Conservation (phyloP, 1,284 basidiomycete species). For the Trametes pubescens region DNA sequence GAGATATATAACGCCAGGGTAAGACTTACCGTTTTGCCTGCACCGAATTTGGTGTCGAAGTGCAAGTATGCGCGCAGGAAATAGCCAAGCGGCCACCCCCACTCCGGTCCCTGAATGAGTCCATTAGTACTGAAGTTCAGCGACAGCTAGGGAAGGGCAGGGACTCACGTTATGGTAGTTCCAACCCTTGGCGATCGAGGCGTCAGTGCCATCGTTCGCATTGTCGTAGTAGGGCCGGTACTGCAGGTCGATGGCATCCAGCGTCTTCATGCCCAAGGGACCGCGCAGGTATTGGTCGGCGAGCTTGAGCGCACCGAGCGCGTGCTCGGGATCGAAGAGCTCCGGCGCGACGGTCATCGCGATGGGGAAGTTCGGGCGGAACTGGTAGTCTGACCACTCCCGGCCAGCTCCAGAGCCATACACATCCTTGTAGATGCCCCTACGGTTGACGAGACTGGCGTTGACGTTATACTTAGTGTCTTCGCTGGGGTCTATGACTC, state of each 20-base stretch:
- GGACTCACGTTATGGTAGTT: conserved; percentile 83
- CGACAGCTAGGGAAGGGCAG: conserved; percentile 15
- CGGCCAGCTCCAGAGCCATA: conserved; percentile 87
- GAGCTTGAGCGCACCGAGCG: conserved; percentile 78
- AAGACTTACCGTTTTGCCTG: conserved; percentile 68
- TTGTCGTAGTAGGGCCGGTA: conserved; percentile 94
- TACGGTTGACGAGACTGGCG: conserved; percentile 80
- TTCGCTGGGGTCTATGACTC: conserved; percentile 63
- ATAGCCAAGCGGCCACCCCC: conserved; percentile 95
- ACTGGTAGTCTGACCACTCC: conserved; percentile 97
- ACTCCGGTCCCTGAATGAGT: conserved; percentile 76
- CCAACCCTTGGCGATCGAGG: conserved; percentile 86
- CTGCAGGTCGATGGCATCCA: conserved; percentile 86
- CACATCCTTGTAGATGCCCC: conserved; percentile 99
- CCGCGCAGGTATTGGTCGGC: conserved; percentile 81
- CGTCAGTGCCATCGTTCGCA: conserved; percentile 86
- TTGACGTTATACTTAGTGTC: conserved; percentile 81
- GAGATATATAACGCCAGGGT: not conserved
- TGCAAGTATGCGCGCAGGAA: conserved; percentile 93
- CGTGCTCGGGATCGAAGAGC: conserved; percentile 86
- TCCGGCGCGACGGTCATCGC: conserved; percentile 98
- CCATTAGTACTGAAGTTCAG: conserved; percentile 6
- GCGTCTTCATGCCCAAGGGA: conserved; percentile 94
- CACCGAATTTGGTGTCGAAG: conserved; percentile 75
- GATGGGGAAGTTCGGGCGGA: conserved; percentile 92